A percentile compares a stretch with the other conserved stretches of the same genome.
Evolutionary conservation across 148 eudicot genomes (phyloP).

Genomic region (Rhododendron molle): DNA sequence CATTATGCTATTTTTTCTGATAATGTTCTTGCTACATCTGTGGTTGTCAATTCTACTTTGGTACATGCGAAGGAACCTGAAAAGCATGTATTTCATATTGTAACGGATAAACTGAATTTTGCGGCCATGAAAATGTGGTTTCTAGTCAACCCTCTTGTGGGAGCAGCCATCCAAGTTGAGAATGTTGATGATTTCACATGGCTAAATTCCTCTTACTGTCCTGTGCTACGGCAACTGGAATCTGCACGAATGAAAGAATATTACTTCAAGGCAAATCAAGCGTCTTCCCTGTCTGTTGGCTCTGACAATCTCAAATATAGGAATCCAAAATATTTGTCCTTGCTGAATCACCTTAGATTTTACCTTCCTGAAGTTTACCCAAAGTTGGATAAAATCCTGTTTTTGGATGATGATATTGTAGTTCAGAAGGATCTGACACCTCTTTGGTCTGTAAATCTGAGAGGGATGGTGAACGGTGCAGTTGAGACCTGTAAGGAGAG

Average conservation of each 20-base stretch:
- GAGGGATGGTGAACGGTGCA: conserved; percentile 98
- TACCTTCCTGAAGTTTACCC: conserved; percentile 99
- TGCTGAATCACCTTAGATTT: conserved; percentile 97
- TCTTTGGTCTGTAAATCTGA: conserved; percentile 82
- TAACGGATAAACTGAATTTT: conserved; percentile 85
- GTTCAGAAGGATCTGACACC: conserved; percentile 96
- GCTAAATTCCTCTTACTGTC: conserved; percentile 93
- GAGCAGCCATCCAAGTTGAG: conserved; percentile 67
- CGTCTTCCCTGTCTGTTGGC: conserved; percentile 59
- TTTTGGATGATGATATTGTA: conserved; percentile 94
- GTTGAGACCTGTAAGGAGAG: conserved; percentile 99
- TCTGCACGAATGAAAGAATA: conserved; percentile 87
- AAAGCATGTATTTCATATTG: conserved; percentile 95
- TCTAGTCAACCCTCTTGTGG: conserved; percentile 62
- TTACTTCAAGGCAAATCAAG: conserved; percentile 88
- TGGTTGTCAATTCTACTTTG: conserved; percentile 87
- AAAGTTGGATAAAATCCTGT: conserved; percentile 77
- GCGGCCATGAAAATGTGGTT: conserved; percentile 99
- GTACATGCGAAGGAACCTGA: conserved; percentile 82
- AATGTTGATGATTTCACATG: conserved; percentile 88
- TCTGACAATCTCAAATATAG: conserved; percentile 91
- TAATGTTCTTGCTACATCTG: conserved; percentile 91
- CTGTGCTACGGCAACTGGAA: conserved; percentile 95
- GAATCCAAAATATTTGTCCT: conserved; percentile 92
- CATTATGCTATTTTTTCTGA: conserved; percentile 98